A percentile compares a stretch with the other conserved stretches of the same genome.
Evolutionary conservation across 176 grass and related monocot genomes (phyloP).

Genomic region (Zoysia pacifica): DNA sequence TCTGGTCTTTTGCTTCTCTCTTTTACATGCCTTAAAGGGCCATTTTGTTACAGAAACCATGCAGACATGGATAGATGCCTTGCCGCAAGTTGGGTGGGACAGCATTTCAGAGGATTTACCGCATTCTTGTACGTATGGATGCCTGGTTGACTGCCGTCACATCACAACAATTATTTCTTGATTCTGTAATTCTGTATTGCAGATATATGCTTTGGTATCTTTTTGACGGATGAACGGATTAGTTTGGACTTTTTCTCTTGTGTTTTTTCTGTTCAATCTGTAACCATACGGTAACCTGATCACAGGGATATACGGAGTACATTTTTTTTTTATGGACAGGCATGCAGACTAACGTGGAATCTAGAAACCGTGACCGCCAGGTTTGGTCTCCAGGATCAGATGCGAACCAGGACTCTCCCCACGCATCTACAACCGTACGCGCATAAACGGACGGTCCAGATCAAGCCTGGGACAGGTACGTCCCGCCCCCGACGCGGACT

Average conservation of each 20-base stretch:
- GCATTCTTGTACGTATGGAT: conserved; percentile 9
- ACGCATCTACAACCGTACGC: not conserved
- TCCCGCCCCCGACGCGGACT: not conserved
- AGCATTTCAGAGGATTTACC: conserved; percentile 15
- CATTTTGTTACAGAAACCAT: conserved; percentile 31
- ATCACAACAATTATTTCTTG: not conserved
- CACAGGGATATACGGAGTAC: not conserved
- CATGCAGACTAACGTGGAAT: not conserved
- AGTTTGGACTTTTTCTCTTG: not conserved
- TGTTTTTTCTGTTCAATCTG: not conserved
- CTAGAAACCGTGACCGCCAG: conserved; percentile 24
- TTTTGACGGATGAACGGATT: too few relatives aligned
- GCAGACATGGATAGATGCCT: not conserved
- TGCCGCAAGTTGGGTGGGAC: conserved; percentile 7
- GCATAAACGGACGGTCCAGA: not conserved
- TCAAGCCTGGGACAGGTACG: not conserved
- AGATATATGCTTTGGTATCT: not conserved
- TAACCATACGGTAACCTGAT: not conserved
- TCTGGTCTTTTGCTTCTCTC: not conserved
- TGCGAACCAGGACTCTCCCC: not conserved
- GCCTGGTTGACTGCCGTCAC: not conserved
- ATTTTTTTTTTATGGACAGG: too few relatives aligned
- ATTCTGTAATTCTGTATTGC: not conserved
- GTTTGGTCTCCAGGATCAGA: conserved; percentile 1
- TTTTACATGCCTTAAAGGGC: not conserved